Evolutionary conservation across 441 rosid species (phyloP), one percentile per base, ranked within the genome.

Genomic region (Gossypium trilobum): DNA sequence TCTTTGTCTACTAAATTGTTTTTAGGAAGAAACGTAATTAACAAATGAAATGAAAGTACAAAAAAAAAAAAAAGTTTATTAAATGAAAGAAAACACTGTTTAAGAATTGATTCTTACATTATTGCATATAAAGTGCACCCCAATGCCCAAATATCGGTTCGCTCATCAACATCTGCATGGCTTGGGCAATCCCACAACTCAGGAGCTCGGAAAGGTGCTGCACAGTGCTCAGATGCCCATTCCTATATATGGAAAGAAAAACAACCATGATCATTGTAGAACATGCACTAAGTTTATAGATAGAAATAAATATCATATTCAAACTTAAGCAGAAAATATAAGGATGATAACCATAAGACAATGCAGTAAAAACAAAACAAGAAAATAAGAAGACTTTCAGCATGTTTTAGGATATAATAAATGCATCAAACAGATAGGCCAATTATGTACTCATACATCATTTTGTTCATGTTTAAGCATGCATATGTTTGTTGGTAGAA

Each of bases 161-260:
- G 89, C 86, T 92, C 99, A 72, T 95, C 99, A 75, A 95, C 89
- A 79, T 88, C 89, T 17, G 84, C 88, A 71, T 93, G 91, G 77
- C 99, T 95, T 39, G 97, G 97, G 84, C 98, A 91, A 80, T 95
- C 98, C 98, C 98, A 95, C 72, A 95, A 84, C 81, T 92, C 99
- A 9, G 99, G 99, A 74, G 99, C 98, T 84, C 98, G 89, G 78
- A 87, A 85, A 61, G 98, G 98, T 79, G 99, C 99, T 39, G 97
- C 88, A 78, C 97, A 93, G 82, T 95, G 97, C 75, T 91, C 95
- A 55, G 96, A 79, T 78, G 99, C 88, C 98, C 99, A 93, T 78
- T 95, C 99, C 98, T 95, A 74, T 4, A 63, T 4, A 68, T 74
- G 48, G 64, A 62, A 70, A 73, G 58, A 56, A 39, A 56, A 39